Evolutionary conservation across 2,329 filamentous ascomycete genomes (phyloP), one percentile per base, ranked within the genome.

Genomic region (Penicillium sp.): DNA sequence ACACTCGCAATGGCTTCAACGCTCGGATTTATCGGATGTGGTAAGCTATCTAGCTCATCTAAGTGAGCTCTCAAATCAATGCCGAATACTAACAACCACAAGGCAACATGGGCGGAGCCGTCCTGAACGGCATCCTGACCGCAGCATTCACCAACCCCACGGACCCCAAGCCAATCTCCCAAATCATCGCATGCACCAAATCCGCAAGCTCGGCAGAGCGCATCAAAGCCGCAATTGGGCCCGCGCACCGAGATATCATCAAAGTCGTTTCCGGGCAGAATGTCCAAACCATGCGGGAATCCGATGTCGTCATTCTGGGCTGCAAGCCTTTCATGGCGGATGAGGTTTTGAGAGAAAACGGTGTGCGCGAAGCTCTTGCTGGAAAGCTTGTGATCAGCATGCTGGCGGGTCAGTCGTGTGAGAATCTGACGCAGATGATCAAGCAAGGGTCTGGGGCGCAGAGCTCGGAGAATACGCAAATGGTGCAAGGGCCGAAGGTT

Each of bases 371-470:
- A 7, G 77, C 76, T 0, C 49, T 82, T 1, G 63, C 66, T 0
- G 69, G 70, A 5, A 83, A 82, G 57, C 67, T 81, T 1, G 59
- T 82, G 10, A 78, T 83, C 61, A 82, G 79, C 56, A 69, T 83
- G 1, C 72, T 75, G 0, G 80, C 79, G 1, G 79, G 80, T 1
- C 80, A 74, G 71, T 71, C 76, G 2, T 67, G 70, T 18, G 57
- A 67, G 10, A 50, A 56, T 10, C 48, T 65, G 5, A 43, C 47
- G 5, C 27, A 18, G 1, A 62, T 65, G 7, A 56, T 65, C n/a
- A 54, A 67, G 13, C 7, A 21, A 2, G 32, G 14, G 0, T 43
- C 47, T 45, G 2, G 64, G 59, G 29, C 34, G 1, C 34, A 36
- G 11, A n/a, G 34, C 7, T 36, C 34, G 34, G 34, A 36, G 5